Percentiles rank a stretch among this genome's conserved stretches.
These are phyloP conservation scores for Taxillus chinensis DNA, from an alignment of 164 flowering plant species.

Conservation along the genomic window DNA sequence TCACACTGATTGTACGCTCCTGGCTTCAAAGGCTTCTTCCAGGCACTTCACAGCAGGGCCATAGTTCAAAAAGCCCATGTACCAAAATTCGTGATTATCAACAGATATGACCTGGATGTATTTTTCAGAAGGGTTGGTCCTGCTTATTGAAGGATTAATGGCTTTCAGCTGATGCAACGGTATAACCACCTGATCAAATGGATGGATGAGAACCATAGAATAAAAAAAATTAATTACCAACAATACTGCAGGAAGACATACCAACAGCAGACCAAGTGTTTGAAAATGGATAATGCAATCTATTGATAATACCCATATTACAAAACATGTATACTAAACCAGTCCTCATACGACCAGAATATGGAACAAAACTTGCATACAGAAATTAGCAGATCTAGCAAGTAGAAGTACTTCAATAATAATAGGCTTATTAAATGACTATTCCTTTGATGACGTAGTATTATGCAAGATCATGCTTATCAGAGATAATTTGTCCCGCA, in stretches of 20 bases:
- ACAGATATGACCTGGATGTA: constrained; percentile 43
- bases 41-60: constrained; percentile 28
- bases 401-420: too few species aligned
- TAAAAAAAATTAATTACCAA: too few species aligned
- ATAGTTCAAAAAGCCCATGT: constrained; percentile 51
- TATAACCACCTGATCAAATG: constrained; percentile 36
- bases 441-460: too few species aligned
- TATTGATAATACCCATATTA: too few species aligned
- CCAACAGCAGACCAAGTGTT: not conserved
- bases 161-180: constrained; percentile 70
- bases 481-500: too few species aligned
- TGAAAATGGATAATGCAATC: too few species aligned
- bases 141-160: constrained; percentile 53
- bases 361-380: too few species aligned
- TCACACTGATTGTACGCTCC: constrained; percentile 21
- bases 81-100: constrained; percentile 61
- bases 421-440: too few species aligned
- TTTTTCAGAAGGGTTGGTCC: constrained; percentile 31
- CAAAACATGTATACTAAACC: too few species aligned
- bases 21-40: constrained; percentile 21
- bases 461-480: too few species aligned
- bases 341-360: too few species aligned
- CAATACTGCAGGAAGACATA: not conserved
- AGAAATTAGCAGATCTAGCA: too few species aligned
- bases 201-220: not conserved